Evolutionary conservation across 225 moss, liverwort and hornwort genomes (phyloP).

Genomic region (Neckera pumila): DNA sequence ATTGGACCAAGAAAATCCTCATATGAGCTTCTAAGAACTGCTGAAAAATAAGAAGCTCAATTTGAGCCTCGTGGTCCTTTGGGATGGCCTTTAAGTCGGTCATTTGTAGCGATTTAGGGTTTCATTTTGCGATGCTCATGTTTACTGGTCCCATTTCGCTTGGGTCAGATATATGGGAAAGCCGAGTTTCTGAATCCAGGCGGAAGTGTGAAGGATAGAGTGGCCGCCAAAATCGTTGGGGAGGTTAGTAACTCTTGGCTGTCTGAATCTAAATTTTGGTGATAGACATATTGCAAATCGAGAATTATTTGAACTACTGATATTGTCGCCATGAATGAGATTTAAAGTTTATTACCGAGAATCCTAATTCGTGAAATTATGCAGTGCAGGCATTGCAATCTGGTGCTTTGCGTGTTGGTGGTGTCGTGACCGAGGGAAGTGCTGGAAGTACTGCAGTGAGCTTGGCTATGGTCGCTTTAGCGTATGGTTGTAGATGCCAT

Average conservation of each 20-base stretch:
- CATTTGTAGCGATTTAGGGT: not conserved
- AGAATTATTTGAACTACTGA: not conserved
- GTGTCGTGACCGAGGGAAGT: slow-evolving; percentile 88
- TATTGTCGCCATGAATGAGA: not conserved
- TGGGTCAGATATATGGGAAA: slow-evolving; percentile 74
- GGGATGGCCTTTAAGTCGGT: not conserved
- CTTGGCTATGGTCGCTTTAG: slow-evolving; percentile 87
- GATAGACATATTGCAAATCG: not conserved
- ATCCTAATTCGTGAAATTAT: not conserved
- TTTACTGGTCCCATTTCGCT: not conserved
- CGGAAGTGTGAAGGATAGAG: slow-evolving; percentile 97
- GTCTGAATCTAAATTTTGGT: not conserved
- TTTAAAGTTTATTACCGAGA: not conserved
- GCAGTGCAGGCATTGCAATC: slow-evolving; percentile 69
- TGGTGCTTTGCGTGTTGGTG: slow-evolving; percentile 71
- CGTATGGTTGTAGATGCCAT: slow-evolving; percentile 83
- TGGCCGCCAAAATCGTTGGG: slow-evolving; percentile 72
- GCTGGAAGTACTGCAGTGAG: slow-evolving; percentile 97
- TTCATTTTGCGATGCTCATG: not conserved
- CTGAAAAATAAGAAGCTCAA: not conserved
- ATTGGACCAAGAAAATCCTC: not conserved
- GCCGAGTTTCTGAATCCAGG: slow-evolving; percentile 98
- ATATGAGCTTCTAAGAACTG: not conserved
- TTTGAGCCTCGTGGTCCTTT: not conserved
- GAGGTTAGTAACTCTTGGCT: slow-evolving; percentile 54